A percentile compares a stretch with the other conserved stretches of the same genome.
Evolutionary conservation across 2,329 filamentous ascomycete genomes (phyloP).

Genomic region (Fusarium tjaetaba): DNA sequence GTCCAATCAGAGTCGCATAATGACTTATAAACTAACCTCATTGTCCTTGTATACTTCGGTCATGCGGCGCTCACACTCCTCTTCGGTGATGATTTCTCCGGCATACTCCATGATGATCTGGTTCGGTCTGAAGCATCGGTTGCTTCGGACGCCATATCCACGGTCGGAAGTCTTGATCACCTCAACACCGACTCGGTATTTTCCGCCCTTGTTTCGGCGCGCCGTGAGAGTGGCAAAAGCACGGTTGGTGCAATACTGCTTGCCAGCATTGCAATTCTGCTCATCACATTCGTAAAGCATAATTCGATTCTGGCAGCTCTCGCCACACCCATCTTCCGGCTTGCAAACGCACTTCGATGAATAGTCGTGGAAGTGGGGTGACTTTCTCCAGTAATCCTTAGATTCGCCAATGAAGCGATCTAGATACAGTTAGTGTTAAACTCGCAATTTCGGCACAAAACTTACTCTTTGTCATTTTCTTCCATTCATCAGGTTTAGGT

Average conservation of each 20-base stretch:
- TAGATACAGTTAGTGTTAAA: constrained; percentile 52
- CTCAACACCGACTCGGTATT: constrained; percentile 93
- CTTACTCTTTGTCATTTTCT: constrained; percentile 90
- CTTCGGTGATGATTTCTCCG: constrained; percentile 95
- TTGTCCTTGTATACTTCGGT: constrained; percentile 93
- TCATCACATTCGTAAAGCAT: constrained; percentile 98
- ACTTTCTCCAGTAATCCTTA: constrained; percentile 81
- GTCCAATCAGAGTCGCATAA: neutral
- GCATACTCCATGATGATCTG: constrained; percentile 99
- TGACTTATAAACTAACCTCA: constrained; percentile 67
- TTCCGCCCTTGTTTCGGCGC: constrained; percentile 80
- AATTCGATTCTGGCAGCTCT: constrained; percentile 91
- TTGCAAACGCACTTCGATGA: constrained; percentile 82
- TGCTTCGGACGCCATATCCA: constrained; percentile 91
- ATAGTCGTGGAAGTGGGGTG: constrained; percentile 77
- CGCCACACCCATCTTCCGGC: constrained; percentile 82
- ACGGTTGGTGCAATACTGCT: constrained; percentile 82
- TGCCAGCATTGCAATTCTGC: constrained; percentile 83
- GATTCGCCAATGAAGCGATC: constrained; percentile 93
- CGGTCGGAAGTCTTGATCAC: constrained; percentile 90
- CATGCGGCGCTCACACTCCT: constrained; percentile 94
- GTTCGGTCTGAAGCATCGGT: constrained; percentile 84
- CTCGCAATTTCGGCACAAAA: constrained; percentile 17
- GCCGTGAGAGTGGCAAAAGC: constrained; percentile 83
- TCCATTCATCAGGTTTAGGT: constrained; percentile 93